A percentile compares a stretch with the other conserved stretches of the same genome.
phyloP scores from a whole-genome alignment of 371 early-diverging fungal species.

The Mucor indicus region DNA sequence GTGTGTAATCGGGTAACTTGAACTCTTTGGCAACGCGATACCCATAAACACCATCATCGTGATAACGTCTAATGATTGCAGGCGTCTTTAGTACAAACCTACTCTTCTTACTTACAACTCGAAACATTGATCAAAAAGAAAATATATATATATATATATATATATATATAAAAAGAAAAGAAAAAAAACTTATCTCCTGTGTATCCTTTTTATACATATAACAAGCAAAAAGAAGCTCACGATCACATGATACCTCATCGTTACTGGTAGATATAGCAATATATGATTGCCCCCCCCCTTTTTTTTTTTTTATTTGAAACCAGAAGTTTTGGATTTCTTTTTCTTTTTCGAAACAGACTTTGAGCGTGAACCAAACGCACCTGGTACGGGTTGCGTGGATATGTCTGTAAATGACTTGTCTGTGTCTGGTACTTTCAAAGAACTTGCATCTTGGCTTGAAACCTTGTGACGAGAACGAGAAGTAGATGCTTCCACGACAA shows the following conservation, averaged over 20 bases:
- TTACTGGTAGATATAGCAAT: background rate
- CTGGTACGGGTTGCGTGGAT: conserved; percentile 13
- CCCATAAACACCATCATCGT: conserved; percentile 81
- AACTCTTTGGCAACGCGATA: conserved; percentile 73
- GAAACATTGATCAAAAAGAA: conserved; percentile 11
- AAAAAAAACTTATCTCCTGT: background rate
- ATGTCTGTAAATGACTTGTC: background rate
- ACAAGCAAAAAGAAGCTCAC: conserved; percentile 7
- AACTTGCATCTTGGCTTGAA: no score
- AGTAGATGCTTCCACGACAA: no score
- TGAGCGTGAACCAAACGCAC: conserved; percentile 10
- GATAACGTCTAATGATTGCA: conserved; percentile 38
- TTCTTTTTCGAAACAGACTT: conserved; percentile 11
- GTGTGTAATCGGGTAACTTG: conserved; percentile 72
- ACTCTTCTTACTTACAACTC: background rate
- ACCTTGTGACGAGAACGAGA: no score
- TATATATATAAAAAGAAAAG: background rate
- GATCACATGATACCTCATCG: conserved; percentile 16
- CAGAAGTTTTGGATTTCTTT: conserved; percentile 11
- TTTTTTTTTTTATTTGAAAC: conserved; percentile 18
- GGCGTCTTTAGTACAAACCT: background rate
- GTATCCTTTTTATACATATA: background rate
- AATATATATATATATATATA: no score
- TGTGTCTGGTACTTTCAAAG: background rate
- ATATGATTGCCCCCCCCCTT: no score